A percentile compares a stretch with the other conserved stretches of the same genome.
phyloP scores from a whole-genome alignment of 257 asterid species.

The Linderniella brevidens region DNA sequence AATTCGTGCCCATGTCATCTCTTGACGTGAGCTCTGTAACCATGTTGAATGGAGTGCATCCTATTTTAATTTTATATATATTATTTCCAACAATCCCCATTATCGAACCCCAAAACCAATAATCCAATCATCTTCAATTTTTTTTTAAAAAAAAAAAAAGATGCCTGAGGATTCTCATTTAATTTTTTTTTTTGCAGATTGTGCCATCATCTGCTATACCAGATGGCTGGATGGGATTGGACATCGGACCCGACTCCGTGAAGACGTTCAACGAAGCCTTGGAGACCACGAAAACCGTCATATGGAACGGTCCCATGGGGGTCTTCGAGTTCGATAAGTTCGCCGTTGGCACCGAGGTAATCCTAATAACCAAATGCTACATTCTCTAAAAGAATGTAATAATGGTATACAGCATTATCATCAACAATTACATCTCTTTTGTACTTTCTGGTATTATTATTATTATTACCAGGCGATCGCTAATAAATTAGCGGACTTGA shows the following conservation, averaged over 20 bases:
- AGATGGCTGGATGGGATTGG: slow-evolving; percentile 38
- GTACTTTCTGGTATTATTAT: neutral
- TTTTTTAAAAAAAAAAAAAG: no score
- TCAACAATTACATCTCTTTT: no score
- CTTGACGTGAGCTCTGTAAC: no score
- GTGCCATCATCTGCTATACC: slow-evolving; percentile 25
- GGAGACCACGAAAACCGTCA: slow-evolving; percentile 29
- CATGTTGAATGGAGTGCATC: no score
- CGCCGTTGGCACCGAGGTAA: slow-evolving; percentile 37
- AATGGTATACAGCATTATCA: no score
- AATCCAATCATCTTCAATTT: neutral
- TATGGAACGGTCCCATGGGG: slow-evolving; percentile 49
- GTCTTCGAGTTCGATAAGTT: slow-evolving; percentile 31
- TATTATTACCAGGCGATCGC: slow-evolving; percentile 20
- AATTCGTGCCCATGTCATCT: no score
- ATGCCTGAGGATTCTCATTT: neutral
- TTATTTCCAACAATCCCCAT: no score
- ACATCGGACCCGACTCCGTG: slow-evolving; percentile 31
- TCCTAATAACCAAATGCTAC: no score
- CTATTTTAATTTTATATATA: no score
- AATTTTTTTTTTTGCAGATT: slow-evolving; percentile 9
- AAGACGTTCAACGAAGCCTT: slow-evolving; percentile 23
- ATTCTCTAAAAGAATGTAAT: no score
- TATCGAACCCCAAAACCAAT: neutral
- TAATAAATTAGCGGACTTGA: slow-evolving; percentile 26